Conservation (phyloP, 225 moss, liverwort and hornwort species). For the Pseudisothecium myosuroides region DNA sequence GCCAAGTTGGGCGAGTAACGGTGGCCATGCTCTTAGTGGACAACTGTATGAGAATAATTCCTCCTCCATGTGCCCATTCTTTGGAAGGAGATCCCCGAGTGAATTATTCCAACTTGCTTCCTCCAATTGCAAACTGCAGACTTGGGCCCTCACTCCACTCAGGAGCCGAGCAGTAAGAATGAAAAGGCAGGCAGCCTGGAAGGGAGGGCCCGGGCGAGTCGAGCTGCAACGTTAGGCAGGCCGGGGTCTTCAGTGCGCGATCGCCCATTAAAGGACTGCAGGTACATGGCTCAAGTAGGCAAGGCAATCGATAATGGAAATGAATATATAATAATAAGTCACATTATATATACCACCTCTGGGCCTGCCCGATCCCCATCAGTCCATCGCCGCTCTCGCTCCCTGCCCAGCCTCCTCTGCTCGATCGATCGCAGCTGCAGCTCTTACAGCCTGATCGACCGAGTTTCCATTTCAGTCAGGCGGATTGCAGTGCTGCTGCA, state of each 20-base stretch:
- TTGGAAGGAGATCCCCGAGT: neutral
- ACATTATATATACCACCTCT: conserved; percentile 33
- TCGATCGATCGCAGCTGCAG: too few species aligned
- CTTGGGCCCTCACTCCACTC: too few species aligned
- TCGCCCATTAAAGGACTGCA: neutral
- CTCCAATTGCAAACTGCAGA: neutral
- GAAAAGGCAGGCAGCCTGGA: neutral
- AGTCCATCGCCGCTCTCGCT: neutral
- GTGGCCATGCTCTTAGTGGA: too few species aligned
- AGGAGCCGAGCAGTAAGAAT: neutral
- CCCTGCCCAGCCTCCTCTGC: neutral
- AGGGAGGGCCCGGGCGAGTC: neutral
- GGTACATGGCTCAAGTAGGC: neutral
- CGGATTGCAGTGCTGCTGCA: neutral
- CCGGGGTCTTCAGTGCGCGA: neutral
- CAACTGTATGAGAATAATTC: neutral
- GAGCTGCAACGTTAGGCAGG: neutral
- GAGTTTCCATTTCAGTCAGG: neutral
- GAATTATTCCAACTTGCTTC: neutral
- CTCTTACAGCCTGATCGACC: neutral
- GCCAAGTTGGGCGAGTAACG: too few species aligned
- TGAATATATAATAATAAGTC: conserved; percentile 21
- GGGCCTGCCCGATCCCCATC: conserved; percentile 12
- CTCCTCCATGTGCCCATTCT: neutral
- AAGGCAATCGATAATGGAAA: neutral